These are phyloP conservation scores for Linnemannia hyalina DNA, from an alignment of 192 early-diverging fungal genomes.

Conservation along the genomic window DNA sequence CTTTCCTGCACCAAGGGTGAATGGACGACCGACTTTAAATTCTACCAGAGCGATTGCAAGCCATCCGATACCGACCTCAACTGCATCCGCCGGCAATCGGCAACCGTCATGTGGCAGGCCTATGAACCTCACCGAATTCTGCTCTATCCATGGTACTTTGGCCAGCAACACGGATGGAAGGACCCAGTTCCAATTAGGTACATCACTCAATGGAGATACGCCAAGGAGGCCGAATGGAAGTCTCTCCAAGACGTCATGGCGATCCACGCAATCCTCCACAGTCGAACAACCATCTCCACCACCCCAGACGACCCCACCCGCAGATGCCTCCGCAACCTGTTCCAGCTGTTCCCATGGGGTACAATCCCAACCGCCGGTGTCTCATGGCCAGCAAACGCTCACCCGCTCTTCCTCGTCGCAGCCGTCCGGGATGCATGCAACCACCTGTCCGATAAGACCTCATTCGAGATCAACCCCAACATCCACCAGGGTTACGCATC, in stretches of 20 bases:
- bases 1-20: neutral
- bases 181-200: neutral
- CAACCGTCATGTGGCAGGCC: neutral
- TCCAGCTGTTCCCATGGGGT: neutral
- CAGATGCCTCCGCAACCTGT: neutral
- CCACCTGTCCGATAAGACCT: neutral
- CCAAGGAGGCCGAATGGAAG: neutral
- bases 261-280: neutral
- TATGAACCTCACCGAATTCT: neutral
- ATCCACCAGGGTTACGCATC: neutral
- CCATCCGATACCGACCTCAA: neutral
- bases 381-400: neutral
- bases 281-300: neutral
- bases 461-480: neutral
- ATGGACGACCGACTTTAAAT: neutral
- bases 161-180: neutral
- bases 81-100: neutral
- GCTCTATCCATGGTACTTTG: neutral
- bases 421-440: neutral
- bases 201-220: neutral
- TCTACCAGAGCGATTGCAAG: neutral
- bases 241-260: neutral
- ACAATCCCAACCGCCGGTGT: neutral
- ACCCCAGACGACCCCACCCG: neutral
- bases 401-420: neutral